A percentile compares a stretch with the other conserved stretches of the same genome.
Evolutionary conservation across 345 rosid genomes (phyloP).

Genomic region (Camelina neglecta): DNA sequence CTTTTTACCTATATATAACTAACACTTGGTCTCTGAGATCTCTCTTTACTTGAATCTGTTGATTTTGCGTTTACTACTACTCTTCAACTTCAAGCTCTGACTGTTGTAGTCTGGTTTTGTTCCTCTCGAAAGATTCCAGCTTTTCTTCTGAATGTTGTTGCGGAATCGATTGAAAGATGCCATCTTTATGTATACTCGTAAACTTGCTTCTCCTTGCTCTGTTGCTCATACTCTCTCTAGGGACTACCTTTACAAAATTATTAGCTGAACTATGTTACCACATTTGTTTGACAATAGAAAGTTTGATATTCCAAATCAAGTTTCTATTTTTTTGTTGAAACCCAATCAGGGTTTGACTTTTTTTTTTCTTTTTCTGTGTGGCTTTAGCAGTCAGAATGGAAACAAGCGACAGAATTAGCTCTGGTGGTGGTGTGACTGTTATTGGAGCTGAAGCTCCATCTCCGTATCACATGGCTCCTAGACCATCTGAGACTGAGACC

Average conservation of each 20-base stretch:
- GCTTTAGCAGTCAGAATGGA: constrained; percentile 50
- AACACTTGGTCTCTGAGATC: too few relatives aligned
- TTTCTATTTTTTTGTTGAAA: not conserved
- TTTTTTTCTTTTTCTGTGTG: not conserved
- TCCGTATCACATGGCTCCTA: constrained; percentile 65
- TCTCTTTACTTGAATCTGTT: too few relatives aligned
- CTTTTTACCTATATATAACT: too few relatives aligned
- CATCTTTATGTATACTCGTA: too few relatives aligned
- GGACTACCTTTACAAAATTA: not conserved
- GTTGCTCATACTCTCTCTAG: not conserved
- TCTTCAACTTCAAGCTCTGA: too few relatives aligned
- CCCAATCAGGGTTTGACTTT: not conserved
- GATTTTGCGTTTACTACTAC: too few relatives aligned
- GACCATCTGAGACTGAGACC: constrained; percentile 60
- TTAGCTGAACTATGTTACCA: not conserved
- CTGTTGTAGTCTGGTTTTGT: too few relatives aligned
- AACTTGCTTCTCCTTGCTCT: too few relatives aligned
- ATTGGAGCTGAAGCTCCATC: constrained; percentile 85
- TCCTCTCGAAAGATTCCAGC: too few relatives aligned
- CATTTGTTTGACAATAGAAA: not conserved
- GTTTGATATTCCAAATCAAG: not conserved
- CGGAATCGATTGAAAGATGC: too few relatives aligned
- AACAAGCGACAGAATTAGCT: constrained; percentile 57
- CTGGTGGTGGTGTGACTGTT: constrained; percentile 67
- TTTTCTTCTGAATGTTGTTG: too few relatives aligned